A percentile compares a stretch with the other conserved stretches of the same genome.
These are phyloP conservation scores for Euphorbia lathyris DNA, from an alignment of 345 rosid species.

Conservation along the genomic window DNA sequence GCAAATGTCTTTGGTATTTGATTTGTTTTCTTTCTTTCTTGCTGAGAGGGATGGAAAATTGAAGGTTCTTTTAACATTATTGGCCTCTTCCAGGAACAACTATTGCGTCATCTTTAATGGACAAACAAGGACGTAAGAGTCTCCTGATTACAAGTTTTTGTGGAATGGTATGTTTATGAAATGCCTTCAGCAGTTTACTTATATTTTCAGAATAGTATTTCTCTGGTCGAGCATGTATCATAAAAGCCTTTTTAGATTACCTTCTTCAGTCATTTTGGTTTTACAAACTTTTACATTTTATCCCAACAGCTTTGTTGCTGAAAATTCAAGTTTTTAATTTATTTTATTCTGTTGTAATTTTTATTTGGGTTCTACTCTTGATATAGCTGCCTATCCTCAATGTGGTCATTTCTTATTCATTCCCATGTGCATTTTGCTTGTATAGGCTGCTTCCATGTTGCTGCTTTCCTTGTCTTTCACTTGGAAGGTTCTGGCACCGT, in stretches of 20 bases:
- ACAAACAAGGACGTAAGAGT: slow-evolving; percentile 92
- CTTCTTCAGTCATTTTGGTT: slow-evolving; percentile 11
- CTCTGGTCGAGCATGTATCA: slow-evolving; percentile 1
- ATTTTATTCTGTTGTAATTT: neutral
- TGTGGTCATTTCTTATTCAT: neutral
- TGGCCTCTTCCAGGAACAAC: slow-evolving; percentile 69
- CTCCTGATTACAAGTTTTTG: slow-evolving; percentile 81
- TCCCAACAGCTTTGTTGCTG: neutral
- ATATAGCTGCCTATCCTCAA: neutral
- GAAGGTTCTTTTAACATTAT: neutral
- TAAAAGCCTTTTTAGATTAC: neutral
- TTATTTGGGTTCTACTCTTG: neutral
- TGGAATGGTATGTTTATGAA: slow-evolving; percentile 63
- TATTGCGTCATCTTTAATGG: slow-evolving; percentile 96
- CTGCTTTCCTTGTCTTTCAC: slow-evolving; percentile 89
- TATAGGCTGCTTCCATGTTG: slow-evolving; percentile 88
- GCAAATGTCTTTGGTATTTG: slow-evolving; percentile 84
- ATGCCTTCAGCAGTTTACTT: neutral
- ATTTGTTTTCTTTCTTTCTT: neutral
- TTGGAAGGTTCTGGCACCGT: slow-evolving; percentile 88
- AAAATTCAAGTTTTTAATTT: neutral
- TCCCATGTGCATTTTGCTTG: neutral
- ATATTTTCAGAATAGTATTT: neutral
- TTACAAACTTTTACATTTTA: neutral
- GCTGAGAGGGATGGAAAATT: neutral